Evolutionary conservation across 805 yeast species (phyloP), one percentile per base, ranked within the genome.

Genomic region (Cyberlindnera xylosilytica): DNA sequence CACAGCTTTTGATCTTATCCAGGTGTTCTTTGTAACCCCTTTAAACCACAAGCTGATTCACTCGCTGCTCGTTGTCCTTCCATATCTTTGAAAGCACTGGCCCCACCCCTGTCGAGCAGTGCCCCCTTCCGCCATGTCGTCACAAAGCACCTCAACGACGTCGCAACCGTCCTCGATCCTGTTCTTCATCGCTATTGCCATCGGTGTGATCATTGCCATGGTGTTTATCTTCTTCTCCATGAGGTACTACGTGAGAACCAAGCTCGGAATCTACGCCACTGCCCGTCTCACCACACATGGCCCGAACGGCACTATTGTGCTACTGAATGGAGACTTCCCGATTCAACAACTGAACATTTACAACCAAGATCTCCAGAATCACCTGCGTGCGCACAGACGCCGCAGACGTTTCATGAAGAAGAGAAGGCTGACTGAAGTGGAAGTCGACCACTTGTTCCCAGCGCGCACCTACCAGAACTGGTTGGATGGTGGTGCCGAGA

Each of bases 391-490:
- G 2, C 45, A 45, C 16, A 48, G 72, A 40, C 60, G 74, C 39
- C 60, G 74, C 46, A 61, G 78, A 44, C 57, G 74, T 29, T 74
- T 61, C 38, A 55, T 69, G 30, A 68, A 70, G 35, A 78, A 74
- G 69, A 70, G 73, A 57, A 73, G 74, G 52, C 63, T 78, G 33
- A 67, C 81, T 1, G 74, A 68, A 41, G 73, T 68, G 22, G 81
- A 81, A 54, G 82, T 81, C n/a, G 79, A 80, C 33, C 67, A 68
- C 20, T 60, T 79, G 39, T 81, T 81, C 57, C 87, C 87, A 1
- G 55, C 65, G 18, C 72, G 76, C 45, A 70, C 81, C 2, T 81
- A 80, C 53, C 60, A 65, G 35, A 73, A 78, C 41, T 81, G 87
- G 87, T 58, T 78, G 23, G 67, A 73, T 45, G 82, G 81, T 26